phyloP scores from a whole-genome alignment of 228 moss, liverwort and hornwort genomes.

The Sphagnum magellanicum region DNA sequence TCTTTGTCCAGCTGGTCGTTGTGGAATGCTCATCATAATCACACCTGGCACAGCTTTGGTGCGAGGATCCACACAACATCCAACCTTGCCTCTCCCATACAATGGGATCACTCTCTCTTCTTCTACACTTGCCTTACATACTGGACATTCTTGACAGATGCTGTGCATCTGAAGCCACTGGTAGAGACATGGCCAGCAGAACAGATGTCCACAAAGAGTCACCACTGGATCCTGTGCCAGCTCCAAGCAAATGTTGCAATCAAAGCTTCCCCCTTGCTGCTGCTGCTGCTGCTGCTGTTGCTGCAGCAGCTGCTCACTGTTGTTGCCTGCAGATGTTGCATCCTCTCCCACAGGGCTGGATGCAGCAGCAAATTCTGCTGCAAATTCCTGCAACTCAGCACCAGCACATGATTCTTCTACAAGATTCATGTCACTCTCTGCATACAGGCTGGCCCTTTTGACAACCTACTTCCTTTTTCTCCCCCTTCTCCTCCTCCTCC shows the following conservation, averaged over 20 bases:
- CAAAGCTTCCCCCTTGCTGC: constrained; percentile 89
- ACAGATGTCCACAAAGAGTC: constrained; percentile 89
- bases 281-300: neutral
- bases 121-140: constrained; percentile 95
- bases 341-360: constrained; percentile 37
- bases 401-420: constrained; percentile 60
- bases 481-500: neutral
- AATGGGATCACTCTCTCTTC: constrained; percentile 98
- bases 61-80: constrained; percentile 48
- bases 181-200: constrained; percentile 98
- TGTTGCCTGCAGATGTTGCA: constrained; percentile 37
- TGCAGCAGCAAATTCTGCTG: constrained; percentile 19
- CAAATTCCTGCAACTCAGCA: constrained; percentile 42
- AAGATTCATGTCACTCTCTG: constrained; percentile 69
- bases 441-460: constrained; percentile 29
- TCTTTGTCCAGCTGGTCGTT: constrained; percentile 51
- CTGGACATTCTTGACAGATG: constrained; percentile 94
- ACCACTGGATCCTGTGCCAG: constrained; percentile 96
- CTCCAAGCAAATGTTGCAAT: constrained; percentile 96
- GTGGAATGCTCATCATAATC: constrained; percentile 49
- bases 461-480: neutral
- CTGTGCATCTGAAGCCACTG: constrained; percentile 99
- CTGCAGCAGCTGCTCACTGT: constrained; percentile 31
- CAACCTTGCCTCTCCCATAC: constrained; percentile 89
- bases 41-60: constrained; percentile 45